phyloP scores from a whole-genome alignment of 768 basidiomycete species.

The Porpolomopsis calyptriformis region DNA sequence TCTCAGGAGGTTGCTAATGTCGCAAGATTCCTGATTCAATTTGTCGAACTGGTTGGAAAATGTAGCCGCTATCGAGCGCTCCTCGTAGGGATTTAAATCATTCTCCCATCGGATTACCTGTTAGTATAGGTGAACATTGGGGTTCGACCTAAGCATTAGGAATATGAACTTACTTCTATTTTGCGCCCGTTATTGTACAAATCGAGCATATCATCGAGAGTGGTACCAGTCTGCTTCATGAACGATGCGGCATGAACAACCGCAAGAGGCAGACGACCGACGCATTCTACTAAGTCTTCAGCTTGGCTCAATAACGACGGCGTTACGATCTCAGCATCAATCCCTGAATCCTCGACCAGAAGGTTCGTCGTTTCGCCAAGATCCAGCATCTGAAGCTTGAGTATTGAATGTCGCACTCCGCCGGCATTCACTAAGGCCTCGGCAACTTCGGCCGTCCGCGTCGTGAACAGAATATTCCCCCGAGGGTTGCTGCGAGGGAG shows the following conservation, averaged over 20 bases:
- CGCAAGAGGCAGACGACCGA: slow-evolving; percentile 1
- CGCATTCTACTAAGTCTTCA: background rate
- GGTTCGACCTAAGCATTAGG: no score
- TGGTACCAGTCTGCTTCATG: background rate
- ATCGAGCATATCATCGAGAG: background rate
- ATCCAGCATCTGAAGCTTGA: background rate
- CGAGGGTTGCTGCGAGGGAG: no score
- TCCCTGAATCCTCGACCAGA: background rate
- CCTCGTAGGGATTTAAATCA: background rate
- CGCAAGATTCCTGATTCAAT: background rate
- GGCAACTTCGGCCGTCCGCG: no score
- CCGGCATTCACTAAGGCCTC: background rate
- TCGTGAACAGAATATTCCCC: no score
- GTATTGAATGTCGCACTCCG: background rate
- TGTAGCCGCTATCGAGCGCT: background rate
- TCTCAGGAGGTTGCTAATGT: no score
- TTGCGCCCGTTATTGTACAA: no score
- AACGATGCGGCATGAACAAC: background rate
- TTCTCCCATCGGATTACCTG: background rate
- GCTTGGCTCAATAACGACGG: background rate
- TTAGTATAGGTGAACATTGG: background rate
- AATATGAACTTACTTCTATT: no score
- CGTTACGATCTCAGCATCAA: no score
- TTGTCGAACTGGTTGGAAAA: background rate
- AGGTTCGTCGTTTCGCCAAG: background rate